Evolutionary conservation across 768 basidiomycete species (phyloP), one percentile per base, ranked within the genome.

Genomic region (Favolaschia claudopus): DNA sequence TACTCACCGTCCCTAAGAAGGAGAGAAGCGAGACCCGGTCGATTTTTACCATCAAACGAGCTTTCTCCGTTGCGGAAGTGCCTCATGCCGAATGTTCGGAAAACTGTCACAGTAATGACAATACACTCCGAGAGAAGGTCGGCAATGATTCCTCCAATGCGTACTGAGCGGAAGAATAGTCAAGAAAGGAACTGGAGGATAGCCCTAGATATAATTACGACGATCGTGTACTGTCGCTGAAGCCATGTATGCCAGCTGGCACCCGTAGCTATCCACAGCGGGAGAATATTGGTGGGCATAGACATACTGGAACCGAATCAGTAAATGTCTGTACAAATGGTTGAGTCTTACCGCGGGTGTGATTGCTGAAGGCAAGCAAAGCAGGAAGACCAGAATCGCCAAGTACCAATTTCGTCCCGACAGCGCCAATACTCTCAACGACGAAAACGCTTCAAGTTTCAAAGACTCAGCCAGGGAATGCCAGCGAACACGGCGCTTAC

Each of bases 71-170:
- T 24, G 38, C 69, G 58, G 32, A 72, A 55, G n/a, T 58, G 57
- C 31, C 49, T 51, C 22, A 59, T 5, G 29, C 50, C 15, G 47
- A 70, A 68, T 2, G 72, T 74, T 47, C 68, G 67, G 29, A 40
- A 62, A 28, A 72, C 38, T 3, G 73, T 74, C 15, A 74, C 71
- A 17, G 59, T 33, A 37, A 74, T 72, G 38, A 72, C 73, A 19
- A 72, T 72, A 3, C 52, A 63, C 43, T 74, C 73, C 5, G 70
- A 67, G 4, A 72, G 53, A 17, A 74, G 58, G 44, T 74, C 73
- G 19, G 69, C 70, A 14, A 67, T 52, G 25, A 74, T 70, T 1
- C 72, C 73, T 24, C 64, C 58, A 20, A 74, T 70, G 27, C 73
- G 63, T 38, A 72, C 73, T 74, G 46, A 2, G 4, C 4, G 4